phyloP scores from a whole-genome alignment of 2,329 filamentous ascomycete species.

The Paracorniculantispora psalliotae region DNA sequence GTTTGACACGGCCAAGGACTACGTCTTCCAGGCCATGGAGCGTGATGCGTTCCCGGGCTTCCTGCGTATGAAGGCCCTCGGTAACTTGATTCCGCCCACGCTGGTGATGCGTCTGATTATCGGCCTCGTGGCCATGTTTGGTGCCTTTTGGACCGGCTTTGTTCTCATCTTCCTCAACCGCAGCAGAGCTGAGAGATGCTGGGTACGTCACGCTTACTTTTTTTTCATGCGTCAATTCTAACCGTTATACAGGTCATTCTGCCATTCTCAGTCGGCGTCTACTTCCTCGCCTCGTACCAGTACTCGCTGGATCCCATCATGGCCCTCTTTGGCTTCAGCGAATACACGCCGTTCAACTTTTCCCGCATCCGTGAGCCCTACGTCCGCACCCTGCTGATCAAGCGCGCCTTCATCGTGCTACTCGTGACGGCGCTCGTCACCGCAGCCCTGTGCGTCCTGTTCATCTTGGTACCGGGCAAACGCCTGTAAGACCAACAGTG shows the following conservation, averaged over 20 bases:
- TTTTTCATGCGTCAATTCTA: neutral
- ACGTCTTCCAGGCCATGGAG: slow-evolving; percentile 99
- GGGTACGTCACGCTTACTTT: slow-evolving; percentile 67
- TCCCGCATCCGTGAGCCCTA: slow-evolving; percentile 85
- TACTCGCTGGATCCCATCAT: slow-evolving; percentile 92
- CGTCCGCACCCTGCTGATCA: slow-evolving; percentile 77
- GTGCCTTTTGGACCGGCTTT: slow-evolving; percentile 89
- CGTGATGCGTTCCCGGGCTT: slow-evolving; percentile 98
- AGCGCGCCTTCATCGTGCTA: slow-evolving; percentile 77
- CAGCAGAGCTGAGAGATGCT: slow-evolving; percentile 68
- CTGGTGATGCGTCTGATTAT: slow-evolving; percentile 81
- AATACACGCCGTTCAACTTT: slow-evolving; percentile 95
- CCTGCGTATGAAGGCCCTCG: slow-evolving; percentile 87
- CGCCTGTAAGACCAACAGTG: slow-evolving; percentile 52
- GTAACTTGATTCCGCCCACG: slow-evolving; percentile 89
- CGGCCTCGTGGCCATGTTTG: slow-evolving; percentile 82
- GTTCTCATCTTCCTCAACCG: slow-evolving; percentile 87
- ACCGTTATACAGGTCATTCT: slow-evolving; percentile 56
- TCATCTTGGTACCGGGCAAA: slow-evolving; percentile 92
- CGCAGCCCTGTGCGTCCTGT: slow-evolving; percentile 78
- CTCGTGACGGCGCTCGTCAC: slow-evolving; percentile 71
- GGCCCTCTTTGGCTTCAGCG: slow-evolving; percentile 83
- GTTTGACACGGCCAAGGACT: slow-evolving; percentile 96
- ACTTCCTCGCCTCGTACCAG: slow-evolving; percentile 85
- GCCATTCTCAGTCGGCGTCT: slow-evolving; percentile 87